These are phyloP conservation scores for Xylaria bambusicola DNA, from an alignment of 495 filamentous ascomycete species.

Conservation along the genomic window DNA sequence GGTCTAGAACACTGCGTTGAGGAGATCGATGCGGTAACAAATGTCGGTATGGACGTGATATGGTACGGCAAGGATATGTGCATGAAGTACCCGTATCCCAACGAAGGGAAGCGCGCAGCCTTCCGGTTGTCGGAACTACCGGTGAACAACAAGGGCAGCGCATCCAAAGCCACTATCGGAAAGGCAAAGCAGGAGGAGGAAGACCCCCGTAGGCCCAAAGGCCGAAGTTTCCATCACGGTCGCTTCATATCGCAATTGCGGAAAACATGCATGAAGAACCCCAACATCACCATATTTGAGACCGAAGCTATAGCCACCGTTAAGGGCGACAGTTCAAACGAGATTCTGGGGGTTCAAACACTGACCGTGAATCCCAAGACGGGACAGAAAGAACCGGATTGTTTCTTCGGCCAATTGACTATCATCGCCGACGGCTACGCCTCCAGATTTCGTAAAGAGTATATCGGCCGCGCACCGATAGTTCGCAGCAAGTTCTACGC, in stretches of 20 bases:
- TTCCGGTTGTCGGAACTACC: not conserved
- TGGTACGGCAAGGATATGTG: constrained; percentile 77
- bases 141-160: constrained; percentile 19
- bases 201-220: constrained; percentile 54
- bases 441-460: constrained; percentile 86
- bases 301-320: constrained; percentile 67
- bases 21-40: constrained; percentile 79
- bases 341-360: constrained; percentile 76
- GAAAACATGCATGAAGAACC: constrained; percentile 62
- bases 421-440: constrained; percentile 92
- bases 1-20: constrained; percentile 83
- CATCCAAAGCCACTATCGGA: constrained; percentile 25
- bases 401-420: constrained; percentile 84
- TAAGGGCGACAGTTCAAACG: constrained; percentile 55
- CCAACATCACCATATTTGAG: constrained; percentile 74
- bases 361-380: constrained; percentile 55
- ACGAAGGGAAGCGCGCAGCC: constrained; percentile 24
- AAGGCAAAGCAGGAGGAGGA: constrained; percentile 24
- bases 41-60: constrained; percentile 83
- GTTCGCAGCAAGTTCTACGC: constrained; percentile 85
- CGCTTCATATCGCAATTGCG: constrained; percentile 78
- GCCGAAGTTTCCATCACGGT: constrained; percentile 80
- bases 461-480: constrained; percentile 67
- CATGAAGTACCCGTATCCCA: constrained; percentile 66
- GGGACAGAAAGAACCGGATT: constrained; percentile 60